Evolutionary conservation across 2,329 filamentous ascomycete species (phyloP).

Genomic region (Metarhizium brunneum): DNA sequence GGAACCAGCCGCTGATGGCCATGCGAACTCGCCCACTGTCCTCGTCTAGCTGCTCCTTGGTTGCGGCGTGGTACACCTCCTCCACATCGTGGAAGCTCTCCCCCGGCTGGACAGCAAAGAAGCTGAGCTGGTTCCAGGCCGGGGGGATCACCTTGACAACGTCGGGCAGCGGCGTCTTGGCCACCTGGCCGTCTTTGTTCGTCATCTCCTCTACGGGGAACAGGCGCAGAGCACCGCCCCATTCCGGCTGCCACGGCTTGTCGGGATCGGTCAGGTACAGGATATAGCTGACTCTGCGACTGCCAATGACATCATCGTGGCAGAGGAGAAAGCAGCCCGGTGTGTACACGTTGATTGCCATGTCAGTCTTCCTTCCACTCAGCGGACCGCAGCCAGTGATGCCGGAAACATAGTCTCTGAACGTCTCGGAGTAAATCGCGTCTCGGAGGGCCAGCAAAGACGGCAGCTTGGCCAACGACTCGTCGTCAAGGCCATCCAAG

Average conservation of each 20-base stretch:
- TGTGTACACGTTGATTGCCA: slow-evolving; percentile 98
- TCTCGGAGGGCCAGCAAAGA: slow-evolving; percentile 89
- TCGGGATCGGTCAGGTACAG: slow-evolving; percentile 93
- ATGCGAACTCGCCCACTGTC: slow-evolving; percentile 77
- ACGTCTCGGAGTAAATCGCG: slow-evolving; percentile 82
- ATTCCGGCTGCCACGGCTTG: slow-evolving; percentile 77
- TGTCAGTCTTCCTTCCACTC: slow-evolving; percentile 91
- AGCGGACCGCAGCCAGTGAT: slow-evolving; percentile 81
- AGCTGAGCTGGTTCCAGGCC: slow-evolving; percentile 94
- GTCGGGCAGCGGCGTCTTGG: slow-evolving; percentile 73
- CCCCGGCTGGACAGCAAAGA: slow-evolving; percentile 97
- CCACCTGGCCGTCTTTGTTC: slow-evolving; percentile 57
- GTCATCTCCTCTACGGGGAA: slow-evolving; percentile 62
- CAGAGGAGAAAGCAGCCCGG: slow-evolving; percentile 92
- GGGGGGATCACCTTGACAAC: slow-evolving; percentile 78
- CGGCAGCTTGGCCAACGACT: slow-evolving; percentile 75
- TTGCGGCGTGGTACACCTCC: slow-evolving; percentile 75
- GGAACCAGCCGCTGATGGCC: slow-evolving; percentile 98
- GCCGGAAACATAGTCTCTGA: slow-evolving; percentile 78
- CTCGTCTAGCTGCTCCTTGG: slow-evolving; percentile 49
- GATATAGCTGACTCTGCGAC: slow-evolving; percentile 90
- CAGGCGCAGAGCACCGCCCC: slow-evolving; percentile 85
- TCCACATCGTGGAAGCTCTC: slow-evolving; percentile 99
- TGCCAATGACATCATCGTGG: slow-evolving; percentile 99
- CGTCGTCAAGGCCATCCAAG: slow-evolving; percentile 84